phyloP scores from a whole-genome alignment of 1,139 yeast genomes.

The Sporopachydermia cereana region DNA sequence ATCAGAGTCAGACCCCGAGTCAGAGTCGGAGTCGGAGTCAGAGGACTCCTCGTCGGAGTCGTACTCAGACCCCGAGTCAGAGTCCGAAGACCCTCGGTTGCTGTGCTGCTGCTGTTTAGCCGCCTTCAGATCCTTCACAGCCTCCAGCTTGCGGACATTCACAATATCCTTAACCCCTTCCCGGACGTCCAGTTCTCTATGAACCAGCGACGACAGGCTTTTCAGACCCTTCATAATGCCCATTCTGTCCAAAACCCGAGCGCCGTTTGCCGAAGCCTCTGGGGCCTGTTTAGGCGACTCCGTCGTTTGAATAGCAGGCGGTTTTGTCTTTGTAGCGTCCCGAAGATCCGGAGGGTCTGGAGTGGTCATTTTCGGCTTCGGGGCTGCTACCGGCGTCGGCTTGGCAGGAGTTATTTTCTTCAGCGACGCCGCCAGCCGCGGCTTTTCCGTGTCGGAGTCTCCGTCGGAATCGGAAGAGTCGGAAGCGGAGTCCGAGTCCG shows the following conservation, averaged over 20 bases:
- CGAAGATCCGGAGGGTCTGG: constrained; percentile 4
- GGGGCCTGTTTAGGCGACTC: not conserved
- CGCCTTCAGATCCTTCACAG: not conserved
- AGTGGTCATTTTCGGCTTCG: not conserved
- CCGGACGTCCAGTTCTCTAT: constrained; percentile 3
- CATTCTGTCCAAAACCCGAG: not conserved
- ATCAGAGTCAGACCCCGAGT: constrained; percentile 1
- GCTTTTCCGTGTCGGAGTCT: constrained; percentile 1
- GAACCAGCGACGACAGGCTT: not conserved
- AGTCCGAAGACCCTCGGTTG: too few relatives aligned
- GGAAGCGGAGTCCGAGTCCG: not conserved
- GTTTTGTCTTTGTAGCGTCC: not conserved
- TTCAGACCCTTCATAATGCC: constrained; percentile 1
- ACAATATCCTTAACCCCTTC: constrained; percentile 1
- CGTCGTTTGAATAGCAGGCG: constrained; percentile 1
- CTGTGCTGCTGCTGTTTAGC: not conserved
- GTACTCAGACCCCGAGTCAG: not conserved
- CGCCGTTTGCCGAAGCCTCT: not conserved
- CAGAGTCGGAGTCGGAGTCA: not conserved
- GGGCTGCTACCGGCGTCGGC: not conserved
- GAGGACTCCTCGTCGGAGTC: not conserved
- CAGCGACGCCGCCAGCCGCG: constrained; percentile 1
- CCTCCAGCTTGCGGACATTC: not conserved
- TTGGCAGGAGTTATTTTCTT: not conserved
- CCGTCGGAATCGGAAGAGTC: not conserved